Base-by-base conservation (phyloP, 352 stramenopile genomes). In the Phytophthora litchii region DNA sequence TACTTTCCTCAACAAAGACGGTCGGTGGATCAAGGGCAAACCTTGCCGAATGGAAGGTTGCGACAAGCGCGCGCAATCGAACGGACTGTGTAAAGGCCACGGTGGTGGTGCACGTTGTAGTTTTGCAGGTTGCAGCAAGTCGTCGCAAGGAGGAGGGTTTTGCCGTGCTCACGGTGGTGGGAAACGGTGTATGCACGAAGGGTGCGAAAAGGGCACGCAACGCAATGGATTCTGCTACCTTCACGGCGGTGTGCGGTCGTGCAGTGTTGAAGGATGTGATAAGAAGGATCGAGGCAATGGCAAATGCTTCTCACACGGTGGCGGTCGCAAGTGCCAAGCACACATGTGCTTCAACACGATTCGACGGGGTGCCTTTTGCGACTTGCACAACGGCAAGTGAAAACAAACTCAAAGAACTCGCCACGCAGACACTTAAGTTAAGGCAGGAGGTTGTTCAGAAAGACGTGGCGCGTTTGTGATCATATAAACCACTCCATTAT, bases 1-100 rank as follows among this genome's bases (percentile, higher is more conserved):
- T 23, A 93, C 83, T n/a, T 93, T 93, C 65, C 68, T 93, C 10
- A 93, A 93, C 68, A 93, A 93, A 76, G 83, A 93, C 58, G 83
- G 83, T n/a, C 83, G 83, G 2, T 93, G 83, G 83, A 92, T 92
- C 71, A 92, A 92, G 70, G 83, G 83, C 68, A 93, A 93, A 62
- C 81, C 80, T 8, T 93, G 83, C 63, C 78, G 76, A 45, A 83
- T 86, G 61, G 70, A 82, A 54, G 69, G 70, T 14, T 92, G 83
- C 46, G 81, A 91, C 49, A 91, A 91, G 67, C 77, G 80, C 29
- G 84, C 82, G 34, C 84, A 94, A 64, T 94, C 84, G 10, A 91
- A 86, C 36, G 80, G 84, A 5, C 67, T 89, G 0, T 94, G 84
- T 65, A 94, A 94, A 44, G 82, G 78, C 36, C 84, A 94, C 59